phyloP scores from a whole-genome alignment of 495 filamentous ascomycete genomes.

The Parmelia sp. region DNA sequence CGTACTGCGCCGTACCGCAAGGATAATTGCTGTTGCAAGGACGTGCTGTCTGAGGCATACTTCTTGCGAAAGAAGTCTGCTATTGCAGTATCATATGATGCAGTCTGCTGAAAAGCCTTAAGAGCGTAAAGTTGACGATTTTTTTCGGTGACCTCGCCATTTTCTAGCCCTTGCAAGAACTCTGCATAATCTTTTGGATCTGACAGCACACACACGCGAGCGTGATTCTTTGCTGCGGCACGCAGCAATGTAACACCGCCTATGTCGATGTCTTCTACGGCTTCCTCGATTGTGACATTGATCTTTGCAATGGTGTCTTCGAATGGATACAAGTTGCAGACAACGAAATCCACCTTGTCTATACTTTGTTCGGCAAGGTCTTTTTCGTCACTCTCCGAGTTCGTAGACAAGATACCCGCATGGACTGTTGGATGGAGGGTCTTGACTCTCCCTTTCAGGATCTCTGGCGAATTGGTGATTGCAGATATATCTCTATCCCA shows the following conservation, averaged over 20 bases:
- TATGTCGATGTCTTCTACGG: conserved; percentile 97
- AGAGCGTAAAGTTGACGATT: conserved; percentile 83
- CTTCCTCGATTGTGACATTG: conserved; percentile 92
- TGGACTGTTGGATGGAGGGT: conserved; percentile 94
- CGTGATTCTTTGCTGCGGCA: conserved; percentile 95
- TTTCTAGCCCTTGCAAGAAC: conserved; percentile 83
- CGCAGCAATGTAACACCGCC: conserved; percentile 86
- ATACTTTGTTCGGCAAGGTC: conserved; percentile 97
- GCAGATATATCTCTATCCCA: conserved; percentile 68
- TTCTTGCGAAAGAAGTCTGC: conserved; percentile 95
- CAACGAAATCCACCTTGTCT: conserved; percentile 92
- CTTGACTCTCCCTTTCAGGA: conserved; percentile 94
- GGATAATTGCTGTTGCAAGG: conserved; percentile 78
- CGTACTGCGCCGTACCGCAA: conserved; percentile 67
- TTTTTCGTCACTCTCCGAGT: conserved; percentile 88
- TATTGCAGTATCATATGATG: conserved; percentile 91
- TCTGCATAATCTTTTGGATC: conserved; percentile 89
- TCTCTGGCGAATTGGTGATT: conserved; percentile 97
- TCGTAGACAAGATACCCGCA: conserved; percentile 85
- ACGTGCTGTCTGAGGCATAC: conserved; percentile 78
- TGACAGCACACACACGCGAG: conserved; percentile 87
- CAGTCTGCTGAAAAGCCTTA: conserved; percentile 98
- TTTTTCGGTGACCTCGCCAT: conserved; percentile 74
- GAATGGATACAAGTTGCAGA: conserved; percentile 90
- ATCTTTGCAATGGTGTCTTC: conserved; percentile 95